Evolutionary conservation across 2,329 filamentous ascomycete genomes (phyloP).

Genomic region (Exophiala phaeomuriformis): DNA sequence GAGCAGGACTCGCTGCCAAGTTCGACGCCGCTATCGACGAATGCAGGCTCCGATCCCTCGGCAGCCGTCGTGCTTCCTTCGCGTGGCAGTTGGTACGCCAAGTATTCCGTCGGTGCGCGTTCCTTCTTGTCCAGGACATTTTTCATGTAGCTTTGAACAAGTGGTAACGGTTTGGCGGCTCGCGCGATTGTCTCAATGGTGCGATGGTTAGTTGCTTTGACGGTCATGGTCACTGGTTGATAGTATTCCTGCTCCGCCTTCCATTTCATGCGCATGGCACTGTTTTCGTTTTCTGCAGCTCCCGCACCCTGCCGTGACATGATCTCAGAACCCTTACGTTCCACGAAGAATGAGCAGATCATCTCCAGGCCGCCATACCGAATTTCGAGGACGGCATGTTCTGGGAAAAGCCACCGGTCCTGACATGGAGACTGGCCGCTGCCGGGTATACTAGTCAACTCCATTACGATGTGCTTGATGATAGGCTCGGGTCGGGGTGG

Average conservation of each 20-base stretch:
- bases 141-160: slow-evolving; percentile 50
- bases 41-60: slow-evolving; percentile 13
- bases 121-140: slow-evolving; percentile 51
- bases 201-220: slow-evolving; percentile 46
- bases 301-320: slow-evolving; percentile 5
- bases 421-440: slow-evolving; percentile 38
- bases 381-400: slow-evolving; percentile 42
- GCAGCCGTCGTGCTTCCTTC: slow-evolving; percentile 27
- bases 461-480: slow-evolving; percentile 43
- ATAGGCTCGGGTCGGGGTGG: slow-evolving; percentile 34
- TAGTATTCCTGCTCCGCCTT: slow-evolving; percentile 42
- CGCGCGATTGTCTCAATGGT: slow-evolving; percentile 50
- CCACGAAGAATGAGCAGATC: slow-evolving; percentile 42
- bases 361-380: slow-evolving; percentile 34
- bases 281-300: slow-evolving; percentile 2
- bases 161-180: slow-evolving; percentile 49
- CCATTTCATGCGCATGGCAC: slow-evolving; percentile 28
- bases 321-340: slow-evolving; percentile 33
- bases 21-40: slow-evolving; percentile 27
- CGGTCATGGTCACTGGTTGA: slow-evolving; percentile 50
- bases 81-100: slow-evolving; percentile 50
- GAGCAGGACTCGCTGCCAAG: slow-evolving; percentile 19
- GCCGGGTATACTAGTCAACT: slow-evolving; percentile 35
- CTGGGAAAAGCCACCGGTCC: slow-evolving; percentile 45
- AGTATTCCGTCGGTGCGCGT: slow-evolving; percentile 48